Base-by-base conservation (phyloP, 1,284 basidiomycete species). In the Trichosporon asahii region DNA sequence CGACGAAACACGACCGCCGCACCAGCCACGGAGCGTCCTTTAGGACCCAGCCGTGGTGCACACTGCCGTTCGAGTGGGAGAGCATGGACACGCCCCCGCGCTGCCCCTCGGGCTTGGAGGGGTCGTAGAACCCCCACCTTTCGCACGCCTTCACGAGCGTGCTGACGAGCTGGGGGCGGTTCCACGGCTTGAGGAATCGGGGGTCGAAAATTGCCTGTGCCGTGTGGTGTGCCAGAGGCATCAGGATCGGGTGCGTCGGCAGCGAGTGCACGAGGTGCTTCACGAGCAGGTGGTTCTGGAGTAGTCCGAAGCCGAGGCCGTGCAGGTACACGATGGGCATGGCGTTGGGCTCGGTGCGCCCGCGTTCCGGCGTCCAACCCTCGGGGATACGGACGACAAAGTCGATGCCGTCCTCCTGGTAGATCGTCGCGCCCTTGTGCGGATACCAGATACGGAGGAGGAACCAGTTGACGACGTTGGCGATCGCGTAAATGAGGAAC, bases 281-380 rank as follows among this genome's bases (percentile, higher is more conserved):
- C 71, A 85, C 73, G 61, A 85, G 74, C 6, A 84, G 78, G 29
- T 83, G 80, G 73, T 84, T 85, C 83, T 84, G 73, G 74, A 85
- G 70, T 79, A 93, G 79, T 1, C 93, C 93, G 55, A 95, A 86
- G 12, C 94, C 94, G 0, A 97, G 87, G 1, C 94, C 94, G 77
- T 96, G 94, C 60, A 94, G 81, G 79, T 95, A 93, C 11, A 96
- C 86, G 49, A 95, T 84, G 0, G 94, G 94, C 66, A 88, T 87
- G 49, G 86, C 86, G 73, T 80, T 84, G 57, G 70, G 71, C 14
- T 77, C 75, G 4, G 60, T 76, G 37, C 67, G 66, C 12, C 78
- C 79, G 57, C 75, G 76, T 25, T 82, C 78, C 3, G 88, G 81
- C 67, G 89, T 85, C 90, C 92, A 94, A 9, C 84, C 81, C 12